These are phyloP conservation scores for Xylaria sp. DNA, from an alignment of 2,329 filamentous ascomycete genomes.

Conservation along the genomic window DNA sequence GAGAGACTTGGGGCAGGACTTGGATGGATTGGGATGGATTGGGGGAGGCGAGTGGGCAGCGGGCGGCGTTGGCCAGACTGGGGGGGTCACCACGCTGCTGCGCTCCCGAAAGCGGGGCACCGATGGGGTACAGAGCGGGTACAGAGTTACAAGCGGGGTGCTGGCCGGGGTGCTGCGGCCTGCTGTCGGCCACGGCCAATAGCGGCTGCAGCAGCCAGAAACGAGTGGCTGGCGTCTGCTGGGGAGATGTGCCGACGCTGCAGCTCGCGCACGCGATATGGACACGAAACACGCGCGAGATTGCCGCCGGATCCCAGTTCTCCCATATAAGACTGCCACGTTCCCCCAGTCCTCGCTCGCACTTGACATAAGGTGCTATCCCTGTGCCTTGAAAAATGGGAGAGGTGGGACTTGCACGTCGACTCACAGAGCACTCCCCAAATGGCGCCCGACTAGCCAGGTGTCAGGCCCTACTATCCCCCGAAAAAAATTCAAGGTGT, in stretches of 20 bases:
- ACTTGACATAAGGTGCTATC: constrained; percentile 30
- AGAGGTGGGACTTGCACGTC: constrained; percentile 31
- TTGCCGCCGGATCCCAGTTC: constrained; percentile 36
- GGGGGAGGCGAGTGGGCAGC: background rate
- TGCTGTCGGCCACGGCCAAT: constrained; percentile 39
- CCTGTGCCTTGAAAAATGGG: constrained; percentile 21
- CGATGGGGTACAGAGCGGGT: constrained; percentile 7
- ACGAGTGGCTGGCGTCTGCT: constrained; percentile 38
- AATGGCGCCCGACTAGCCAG: constrained; percentile 30
- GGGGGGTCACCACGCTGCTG: constrained; percentile 6
- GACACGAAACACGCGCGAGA: constrained; percentile 48
- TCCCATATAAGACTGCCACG: constrained; percentile 46
- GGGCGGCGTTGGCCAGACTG: background rate
- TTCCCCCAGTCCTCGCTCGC: constrained; percentile 37
- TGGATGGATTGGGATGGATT: background rate
- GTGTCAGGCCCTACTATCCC: constrained; percentile 19
- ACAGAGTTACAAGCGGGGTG: constrained; percentile 1
- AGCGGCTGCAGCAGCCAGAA: constrained; percentile 35
- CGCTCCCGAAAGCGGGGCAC: constrained; percentile 23
- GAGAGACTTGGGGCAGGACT: constrained; percentile 35
- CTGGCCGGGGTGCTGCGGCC: constrained; percentile 36
- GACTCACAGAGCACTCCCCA: constrained; percentile 17
- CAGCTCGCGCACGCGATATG: constrained; percentile 41
- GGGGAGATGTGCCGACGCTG: constrained; percentile 42
- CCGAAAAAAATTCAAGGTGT: constrained; percentile 7